Evolutionary conservation across 2,329 filamentous ascomycete genomes (phyloP).

Genomic region (Colletotrichum plurivorum): DNA sequence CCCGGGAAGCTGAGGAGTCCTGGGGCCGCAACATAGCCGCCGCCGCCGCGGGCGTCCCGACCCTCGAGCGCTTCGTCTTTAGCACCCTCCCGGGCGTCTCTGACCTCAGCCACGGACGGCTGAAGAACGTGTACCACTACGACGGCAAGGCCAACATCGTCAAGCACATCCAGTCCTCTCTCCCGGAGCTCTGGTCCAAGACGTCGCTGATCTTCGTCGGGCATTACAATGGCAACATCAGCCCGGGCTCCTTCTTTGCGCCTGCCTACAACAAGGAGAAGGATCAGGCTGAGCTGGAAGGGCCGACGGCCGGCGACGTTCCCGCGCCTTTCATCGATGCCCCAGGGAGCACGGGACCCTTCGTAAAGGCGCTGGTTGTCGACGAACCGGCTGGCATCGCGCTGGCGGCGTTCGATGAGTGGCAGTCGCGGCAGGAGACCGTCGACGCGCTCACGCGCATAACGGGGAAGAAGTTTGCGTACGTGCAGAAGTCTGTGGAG

Average conservation of each 20-base stretch:
- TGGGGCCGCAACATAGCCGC: constrained; percentile 70
- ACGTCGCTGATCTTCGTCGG: constrained; percentile 22
- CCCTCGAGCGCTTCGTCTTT: constrained; percentile 27
- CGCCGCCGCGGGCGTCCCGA: constrained; percentile 57
- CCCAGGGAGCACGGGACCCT: constrained; percentile 55
- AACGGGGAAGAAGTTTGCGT: constrained; percentile 52
- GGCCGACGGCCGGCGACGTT: background rate
- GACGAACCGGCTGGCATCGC: constrained; percentile 55
- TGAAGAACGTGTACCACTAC: constrained; percentile 22
- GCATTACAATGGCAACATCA: constrained; percentile 23
- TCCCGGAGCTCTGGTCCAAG: constrained; percentile 19
- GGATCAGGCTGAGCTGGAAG: constrained; percentile 13
- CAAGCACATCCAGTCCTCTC: background rate
- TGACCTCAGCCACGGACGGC: constrained; percentile 7
- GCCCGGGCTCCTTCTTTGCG: constrained; percentile 1
- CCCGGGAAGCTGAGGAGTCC: constrained; percentile 61
- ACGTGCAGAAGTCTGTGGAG: constrained; percentile 48
- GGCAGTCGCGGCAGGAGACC: constrained; percentile 50
- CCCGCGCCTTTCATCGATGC: constrained; percentile 52
- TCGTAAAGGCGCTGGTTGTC: constrained; percentile 59
- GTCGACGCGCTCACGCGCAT: constrained; percentile 52
- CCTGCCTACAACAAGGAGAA: background rate
- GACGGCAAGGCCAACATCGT: constrained; percentile 26
- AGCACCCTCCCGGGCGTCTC: constrained; percentile 11
- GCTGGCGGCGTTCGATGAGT: constrained; percentile 60